These are phyloP conservation scores for Talaromyces islandicus DNA, from an alignment of 2,329 filamentous ascomycete genomes.

Conservation along the genomic window DNA sequence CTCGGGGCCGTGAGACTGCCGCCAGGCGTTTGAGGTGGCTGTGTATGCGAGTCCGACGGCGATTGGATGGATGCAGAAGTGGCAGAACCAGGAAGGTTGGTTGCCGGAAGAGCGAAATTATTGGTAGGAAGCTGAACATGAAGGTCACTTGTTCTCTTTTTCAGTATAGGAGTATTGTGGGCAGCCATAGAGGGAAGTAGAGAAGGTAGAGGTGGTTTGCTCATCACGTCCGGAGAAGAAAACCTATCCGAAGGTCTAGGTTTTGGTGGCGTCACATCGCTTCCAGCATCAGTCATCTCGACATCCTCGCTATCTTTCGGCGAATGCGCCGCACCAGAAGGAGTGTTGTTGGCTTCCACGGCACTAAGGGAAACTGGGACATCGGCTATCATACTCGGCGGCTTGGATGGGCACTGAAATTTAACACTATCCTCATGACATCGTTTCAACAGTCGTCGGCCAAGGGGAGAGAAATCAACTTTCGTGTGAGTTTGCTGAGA, in stretches of 20 bases:
- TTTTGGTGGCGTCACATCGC: slow-evolving; percentile 18
- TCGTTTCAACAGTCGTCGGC: slow-evolving; percentile 37
- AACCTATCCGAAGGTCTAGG: slow-evolving; percentile 6
- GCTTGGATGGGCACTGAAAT: slow-evolving; percentile 24
- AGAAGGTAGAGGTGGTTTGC: slow-evolving; percentile 22
- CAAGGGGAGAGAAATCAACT: slow-evolving; percentile 32
- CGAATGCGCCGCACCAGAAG: not conserved
- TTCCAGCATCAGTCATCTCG: slow-evolving; percentile 42
- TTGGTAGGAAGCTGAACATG: slow-evolving; percentile 23
- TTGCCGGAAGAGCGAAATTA: slow-evolving; percentile 15
- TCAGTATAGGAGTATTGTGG: slow-evolving; percentile 28
- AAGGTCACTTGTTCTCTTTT: slow-evolving; percentile 17
- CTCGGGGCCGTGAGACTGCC: slow-evolving; percentile 37
- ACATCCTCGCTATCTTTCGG: slow-evolving; percentile 25
- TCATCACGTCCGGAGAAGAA: not conserved
- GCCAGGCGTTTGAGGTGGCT: slow-evolving; percentile 17
- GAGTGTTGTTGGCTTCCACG: not conserved
- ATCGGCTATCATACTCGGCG: slow-evolving; percentile 10
- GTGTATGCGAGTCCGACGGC: slow-evolving; percentile 23
- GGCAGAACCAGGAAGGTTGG: slow-evolving; percentile 23
- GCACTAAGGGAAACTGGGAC: not conserved
- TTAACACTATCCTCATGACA: slow-evolving; percentile 35
- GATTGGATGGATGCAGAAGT: slow-evolving; percentile 24
- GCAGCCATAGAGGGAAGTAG: slow-evolving; percentile 34
- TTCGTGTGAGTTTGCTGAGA: slow-evolving; percentile 33